phyloP scores from a whole-genome alignment of 2,329 filamentous ascomycete genomes.

The Colletotrichum costaricense region DNA sequence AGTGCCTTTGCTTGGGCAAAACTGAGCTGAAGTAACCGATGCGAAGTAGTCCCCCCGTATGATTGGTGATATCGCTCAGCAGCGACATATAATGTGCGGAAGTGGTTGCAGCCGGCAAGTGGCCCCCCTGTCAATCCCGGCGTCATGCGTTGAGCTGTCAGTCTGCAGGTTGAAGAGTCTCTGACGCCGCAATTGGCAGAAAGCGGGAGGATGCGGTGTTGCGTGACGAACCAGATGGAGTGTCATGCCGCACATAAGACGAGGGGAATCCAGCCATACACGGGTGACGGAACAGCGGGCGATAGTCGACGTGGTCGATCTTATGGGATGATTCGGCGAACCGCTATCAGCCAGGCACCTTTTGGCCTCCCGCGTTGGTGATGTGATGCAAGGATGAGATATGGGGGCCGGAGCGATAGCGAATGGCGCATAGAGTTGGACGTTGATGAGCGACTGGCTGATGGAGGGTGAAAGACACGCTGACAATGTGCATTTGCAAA shows the following conservation, averaged over 20 bases:
- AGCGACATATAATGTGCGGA: neutral
- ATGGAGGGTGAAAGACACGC: neutral
- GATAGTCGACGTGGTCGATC: slow-evolving; percentile 5
- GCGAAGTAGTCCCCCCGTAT: neutral
- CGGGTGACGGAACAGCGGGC: neutral
- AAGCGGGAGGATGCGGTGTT: neutral
- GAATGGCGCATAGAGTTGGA: neutral
- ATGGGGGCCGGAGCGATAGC: neutral
- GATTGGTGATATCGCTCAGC: neutral
- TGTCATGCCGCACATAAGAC: slow-evolving; percentile 4
- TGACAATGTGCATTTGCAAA: slow-evolving; percentile 2
- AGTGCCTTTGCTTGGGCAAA: neutral
- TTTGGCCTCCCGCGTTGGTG: slow-evolving; percentile 6
- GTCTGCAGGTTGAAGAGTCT: neutral
- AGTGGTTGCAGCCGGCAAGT: slow-evolving; percentile 29
- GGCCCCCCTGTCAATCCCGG: slow-evolving; percentile 12
- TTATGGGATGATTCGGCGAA: slow-evolving; percentile 9
- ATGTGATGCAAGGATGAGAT: slow-evolving; percentile 29
- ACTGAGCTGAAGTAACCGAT: neutral
- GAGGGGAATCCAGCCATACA: slow-evolving; percentile 6
- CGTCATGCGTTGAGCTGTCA: slow-evolving; percentile 24
- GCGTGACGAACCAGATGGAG: slow-evolving; percentile 15
- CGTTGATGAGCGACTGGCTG: neutral
- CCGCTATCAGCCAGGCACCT: neutral
- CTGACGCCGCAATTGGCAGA: slow-evolving; percentile 16